Conservation (phyloP, 768 basidiomycete species). For the Pleurotus sapidus region DNA sequence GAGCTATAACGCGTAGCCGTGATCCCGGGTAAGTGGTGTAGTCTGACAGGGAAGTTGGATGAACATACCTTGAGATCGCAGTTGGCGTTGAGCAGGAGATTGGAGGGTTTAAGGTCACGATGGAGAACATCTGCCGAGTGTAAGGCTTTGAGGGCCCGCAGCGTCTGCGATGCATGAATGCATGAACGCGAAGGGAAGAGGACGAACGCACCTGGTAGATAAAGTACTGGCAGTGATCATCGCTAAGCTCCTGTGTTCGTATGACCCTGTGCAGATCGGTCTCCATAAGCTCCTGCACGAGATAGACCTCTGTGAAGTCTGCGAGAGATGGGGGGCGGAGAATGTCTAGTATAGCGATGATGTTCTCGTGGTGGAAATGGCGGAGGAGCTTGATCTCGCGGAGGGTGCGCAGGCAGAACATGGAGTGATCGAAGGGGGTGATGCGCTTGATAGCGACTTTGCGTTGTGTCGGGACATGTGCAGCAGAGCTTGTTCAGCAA, state of each 20-base stretch:
- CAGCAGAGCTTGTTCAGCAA: constrained; percentile 82
- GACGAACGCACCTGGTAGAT: constrained; percentile 72
- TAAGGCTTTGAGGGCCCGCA: constrained; percentile 90
- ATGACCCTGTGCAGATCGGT: constrained; percentile 97
- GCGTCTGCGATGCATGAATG: constrained; percentile 45
- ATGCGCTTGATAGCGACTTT: constrained; percentile 97
- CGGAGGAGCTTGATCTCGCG: constrained; percentile 92
- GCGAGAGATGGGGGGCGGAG: constrained; percentile 75
- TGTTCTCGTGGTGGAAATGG: constrained; percentile 83
- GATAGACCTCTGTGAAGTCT: constrained; percentile 82
- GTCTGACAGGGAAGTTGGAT: constrained; percentile 5
- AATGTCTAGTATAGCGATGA: constrained; percentile 95
- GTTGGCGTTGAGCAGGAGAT: constrained; percentile 92
- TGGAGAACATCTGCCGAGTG: constrained; percentile 95
- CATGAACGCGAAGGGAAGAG: background rate
- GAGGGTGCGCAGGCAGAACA: constrained; percentile 85
- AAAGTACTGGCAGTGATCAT: constrained; percentile 97
- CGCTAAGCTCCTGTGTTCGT: constrained; percentile 87
- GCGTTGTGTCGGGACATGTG: constrained; percentile 72
- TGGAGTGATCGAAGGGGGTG: constrained; percentile 90
- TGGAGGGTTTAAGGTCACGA: constrained; percentile 95
- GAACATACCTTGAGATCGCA: constrained; percentile 85
- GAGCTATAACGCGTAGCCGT: constrained; percentile 35
- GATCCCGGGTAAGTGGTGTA: background rate
- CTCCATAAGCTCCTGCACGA: constrained; percentile 74